Percentiles rank a stretch among this genome's conserved stretches.
Evolutionary conservation across 78 protist genomes (phyloP).

Genomic region (Andalucia godoyi): DNA sequence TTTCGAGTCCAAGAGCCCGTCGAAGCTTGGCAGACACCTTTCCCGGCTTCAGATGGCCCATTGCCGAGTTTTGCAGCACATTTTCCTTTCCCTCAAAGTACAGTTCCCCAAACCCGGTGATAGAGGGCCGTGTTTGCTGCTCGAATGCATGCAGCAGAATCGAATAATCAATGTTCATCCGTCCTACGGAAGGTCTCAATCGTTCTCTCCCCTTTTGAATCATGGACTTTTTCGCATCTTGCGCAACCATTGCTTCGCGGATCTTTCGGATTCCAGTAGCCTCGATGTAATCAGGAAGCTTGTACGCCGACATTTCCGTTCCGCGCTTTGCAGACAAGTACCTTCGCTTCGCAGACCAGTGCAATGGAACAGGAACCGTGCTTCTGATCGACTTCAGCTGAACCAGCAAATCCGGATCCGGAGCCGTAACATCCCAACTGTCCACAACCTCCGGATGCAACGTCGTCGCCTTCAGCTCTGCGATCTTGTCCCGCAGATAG

Average conservation of each 20-base stretch:
- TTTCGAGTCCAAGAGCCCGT: slow-evolving; percentile 75
- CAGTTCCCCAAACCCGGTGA: slow-evolving; percentile 53
- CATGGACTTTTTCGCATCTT: slow-evolving; percentile 38
- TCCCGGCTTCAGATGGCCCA: slow-evolving; percentile 59
- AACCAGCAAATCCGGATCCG: slow-evolving; percentile 84
- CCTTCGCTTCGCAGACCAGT: slow-evolving; percentile 92
- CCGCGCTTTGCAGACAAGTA: slow-evolving; percentile 87
- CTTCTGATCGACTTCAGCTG: slow-evolving; percentile 68
- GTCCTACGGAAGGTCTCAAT: slow-evolving; percentile 65
- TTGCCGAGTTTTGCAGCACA: not conserved
- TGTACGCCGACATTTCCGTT: slow-evolving; percentile 72
- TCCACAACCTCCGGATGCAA: not conserved
- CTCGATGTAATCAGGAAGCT: slow-evolving; percentile 79
- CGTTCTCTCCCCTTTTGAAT: slow-evolving; percentile 60
- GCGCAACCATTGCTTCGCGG: slow-evolving; percentile 46
- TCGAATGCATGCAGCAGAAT: slow-evolving; percentile 90
- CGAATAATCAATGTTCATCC: slow-evolving; percentile 83
- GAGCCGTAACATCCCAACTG: slow-evolving; percentile 75
- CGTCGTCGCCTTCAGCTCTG: not conserved
- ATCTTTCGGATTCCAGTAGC: slow-evolving; percentile 90
- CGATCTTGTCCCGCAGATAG: too few relatives aligned
- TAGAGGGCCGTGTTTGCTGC: slow-evolving; percentile 73
- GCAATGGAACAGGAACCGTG: slow-evolving; percentile 92
- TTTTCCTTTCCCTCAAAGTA: slow-evolving; percentile 83
- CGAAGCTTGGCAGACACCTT: slow-evolving; percentile 41